These are phyloP conservation scores for Glomus cerebriforme DNA, from an alignment of 192 early-diverging fungal genomes.

Conservation along the genomic window DNA sequence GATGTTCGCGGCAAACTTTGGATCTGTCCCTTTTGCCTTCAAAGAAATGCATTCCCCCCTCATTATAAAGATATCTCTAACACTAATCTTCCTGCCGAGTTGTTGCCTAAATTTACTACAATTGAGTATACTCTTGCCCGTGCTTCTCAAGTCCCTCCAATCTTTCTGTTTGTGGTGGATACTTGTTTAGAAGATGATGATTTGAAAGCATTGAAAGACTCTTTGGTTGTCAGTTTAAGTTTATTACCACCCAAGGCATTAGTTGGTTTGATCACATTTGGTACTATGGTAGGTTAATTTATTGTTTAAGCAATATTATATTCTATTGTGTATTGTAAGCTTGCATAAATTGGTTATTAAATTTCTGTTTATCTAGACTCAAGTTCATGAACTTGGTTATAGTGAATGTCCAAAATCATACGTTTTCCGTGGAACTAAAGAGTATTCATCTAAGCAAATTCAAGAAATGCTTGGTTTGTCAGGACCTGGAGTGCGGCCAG, in stretches of 20 bases:
- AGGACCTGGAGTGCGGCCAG: constrained; percentile 43
- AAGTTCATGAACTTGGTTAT: constrained; percentile 97
- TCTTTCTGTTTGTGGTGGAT: constrained; percentile 97
- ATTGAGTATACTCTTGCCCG: constrained; percentile 94
- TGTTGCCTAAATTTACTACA: constrained; percentile 88
- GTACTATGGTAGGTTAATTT: constrained; percentile 81
- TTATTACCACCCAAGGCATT: constrained; percentile 89
- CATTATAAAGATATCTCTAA: constrained; percentile 96
- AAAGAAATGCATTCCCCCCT: constrained; percentile 95
- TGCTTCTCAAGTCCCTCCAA: constrained; percentile 84
- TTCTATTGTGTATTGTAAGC: not conserved
- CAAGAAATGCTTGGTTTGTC: constrained; percentile 95
- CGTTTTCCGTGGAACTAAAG: constrained; percentile 97
- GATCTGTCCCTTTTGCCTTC: constrained; percentile 99
- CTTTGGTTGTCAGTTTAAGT: constrained; percentile 86
- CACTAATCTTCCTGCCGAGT: constrained; percentile 90
- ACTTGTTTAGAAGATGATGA: constrained; percentile 96
- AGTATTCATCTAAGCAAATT: constrained; percentile 92
- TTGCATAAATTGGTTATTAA: not conserved
- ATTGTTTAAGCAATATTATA: not conserved
- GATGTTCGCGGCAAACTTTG: constrained; percentile 94
- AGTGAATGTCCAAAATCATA: constrained; percentile 96
- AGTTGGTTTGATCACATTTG: constrained; percentile 95
- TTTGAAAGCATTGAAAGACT: constrained; percentile 93
- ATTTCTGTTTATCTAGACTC: constrained; percentile 55